Evolutionary conservation across 768 basidiomycete genomes (phyloP), one percentile per base, ranked within the genome.

Genomic region (Leccinum variicolor): DNA sequence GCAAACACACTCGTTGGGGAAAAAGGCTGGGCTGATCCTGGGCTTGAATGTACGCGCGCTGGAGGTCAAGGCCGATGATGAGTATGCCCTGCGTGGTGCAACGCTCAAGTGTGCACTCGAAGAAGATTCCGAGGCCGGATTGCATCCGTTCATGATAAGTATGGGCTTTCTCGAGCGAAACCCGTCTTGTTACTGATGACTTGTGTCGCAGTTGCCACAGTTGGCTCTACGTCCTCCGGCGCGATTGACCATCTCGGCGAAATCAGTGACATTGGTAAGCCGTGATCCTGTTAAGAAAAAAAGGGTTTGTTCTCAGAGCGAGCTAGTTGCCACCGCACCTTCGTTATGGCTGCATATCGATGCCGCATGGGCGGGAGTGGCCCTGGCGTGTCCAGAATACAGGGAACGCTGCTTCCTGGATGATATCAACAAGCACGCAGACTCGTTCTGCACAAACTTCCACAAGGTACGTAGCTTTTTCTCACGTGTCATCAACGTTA

Each of bases 141-240:
- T 81, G 59, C 78, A 84, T 48, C 94, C 94, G 0, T 98, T 96
- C 73, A 79, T 93, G 14, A 70, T 97, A 13, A 82, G 94, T 95
- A 69, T 48, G 25, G 33, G 5, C 23, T 50, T 26, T 56, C 14
- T 48, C 25, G 3, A 39, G 6, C 15, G 0, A n/a, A 48, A 36
- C 31, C 19, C 46, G 25, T 34, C 2, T 34, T 13, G 36, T 19
- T 14, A 13, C 52, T 43, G 25, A 25, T 66, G 26, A 61, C n/a
- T 0, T 19, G 11, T 26, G 31, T n/a, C 7, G 9, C 45, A 95
- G 93, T 95, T 64, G 91, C 85, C 1, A 96, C 94, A 0, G 79
- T 97, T n/a, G 95, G 95, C 0, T 91, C 93, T 0, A 98, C 95
- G 0, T 92, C 87, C 0, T 90, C 93, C 2, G 95, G 94, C 0